phyloP scores from a whole-genome alignment of 1,284 basidiomycete species.

The Mycosarcoma maydis region DNA sequence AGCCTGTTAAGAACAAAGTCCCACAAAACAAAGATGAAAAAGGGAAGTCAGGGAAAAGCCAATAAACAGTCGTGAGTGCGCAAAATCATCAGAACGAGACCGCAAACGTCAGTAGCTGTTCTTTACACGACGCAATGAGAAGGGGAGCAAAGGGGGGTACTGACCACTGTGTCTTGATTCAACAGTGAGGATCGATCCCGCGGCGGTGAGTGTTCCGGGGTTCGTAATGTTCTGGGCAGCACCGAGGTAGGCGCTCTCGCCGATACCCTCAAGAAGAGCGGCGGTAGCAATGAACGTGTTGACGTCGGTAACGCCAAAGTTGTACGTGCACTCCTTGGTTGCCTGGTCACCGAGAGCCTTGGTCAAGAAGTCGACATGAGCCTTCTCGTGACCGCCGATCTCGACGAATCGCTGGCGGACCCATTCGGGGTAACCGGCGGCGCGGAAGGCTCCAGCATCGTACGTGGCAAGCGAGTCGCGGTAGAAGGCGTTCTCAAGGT shows the following conservation, averaged over 20 bases:
- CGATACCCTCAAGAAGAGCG: slow-evolving; percentile 73
- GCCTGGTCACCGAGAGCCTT: slow-evolving; percentile 72
- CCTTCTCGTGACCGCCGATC: slow-evolving; percentile 70
- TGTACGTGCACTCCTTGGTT: slow-evolving; percentile 73
- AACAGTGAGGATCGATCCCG: slow-evolving; percentile 54
- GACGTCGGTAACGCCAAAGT: slow-evolving; percentile 69
- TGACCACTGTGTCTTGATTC: slow-evolving; percentile 55
- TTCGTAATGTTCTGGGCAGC: slow-evolving; percentile 70
- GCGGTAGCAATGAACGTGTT: slow-evolving; percentile 72
- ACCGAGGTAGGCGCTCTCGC: slow-evolving; percentile 72
- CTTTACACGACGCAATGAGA: no score
- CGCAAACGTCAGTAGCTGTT: no score
- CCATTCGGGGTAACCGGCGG: slow-evolving; percentile 72
- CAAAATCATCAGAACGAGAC: no score
- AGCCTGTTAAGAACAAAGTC: no score
- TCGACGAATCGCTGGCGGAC: slow-evolving; percentile 69
- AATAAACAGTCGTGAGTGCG: no score
- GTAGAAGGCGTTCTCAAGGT: slow-evolving; percentile 77
- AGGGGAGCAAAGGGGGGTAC: no score
- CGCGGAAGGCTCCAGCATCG: slow-evolving; percentile 70
- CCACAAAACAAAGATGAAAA: no score
- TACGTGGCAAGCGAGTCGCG: slow-evolving; percentile 47
- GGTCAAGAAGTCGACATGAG: slow-evolving; percentile 71
- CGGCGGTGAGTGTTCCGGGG: slow-evolving; percentile 48
- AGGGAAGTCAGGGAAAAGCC: no score